phyloP scores from a whole-genome alignment of 1,139 yeast genomes.

The Hyphopichia pseudoburtonii region DNA sequence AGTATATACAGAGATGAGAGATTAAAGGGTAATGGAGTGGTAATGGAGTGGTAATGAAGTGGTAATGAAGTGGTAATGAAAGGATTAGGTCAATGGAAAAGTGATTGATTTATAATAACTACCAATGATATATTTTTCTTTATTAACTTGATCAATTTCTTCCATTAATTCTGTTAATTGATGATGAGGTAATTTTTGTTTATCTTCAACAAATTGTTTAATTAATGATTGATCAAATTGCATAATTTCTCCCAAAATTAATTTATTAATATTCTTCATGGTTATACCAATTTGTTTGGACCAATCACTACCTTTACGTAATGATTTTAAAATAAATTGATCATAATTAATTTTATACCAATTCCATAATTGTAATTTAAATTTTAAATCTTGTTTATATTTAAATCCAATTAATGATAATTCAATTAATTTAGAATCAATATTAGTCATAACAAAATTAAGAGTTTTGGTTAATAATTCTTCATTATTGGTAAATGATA shows the following conservation, averaged over 20 bases:
- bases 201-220: conserved; percentile 29
- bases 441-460: conserved; percentile 55
- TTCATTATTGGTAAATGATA: conserved; percentile 46
- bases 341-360: conserved; percentile 58
- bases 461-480: conserved; percentile 53
- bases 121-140: conserved; percentile 16
- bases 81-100: no score
- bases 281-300: conserved; percentile 39
- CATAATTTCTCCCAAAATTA: conserved; percentile 46
- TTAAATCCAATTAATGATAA: conserved; percentile 53
- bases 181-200: conserved; percentile 35
- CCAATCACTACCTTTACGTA: conserved; percentile 46
- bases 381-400: conserved; percentile 17
- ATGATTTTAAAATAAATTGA: conserved; percentile 47
- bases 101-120: conserved; percentile 2
- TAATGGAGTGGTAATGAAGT: no score
- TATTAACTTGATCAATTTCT: conserved; percentile 18
- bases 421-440: conserved; percentile 55
- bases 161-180: conserved; percentile 26
- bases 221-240: conserved; percentile 29
- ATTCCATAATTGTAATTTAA: conserved; percentile 39
- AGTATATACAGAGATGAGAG: no score
- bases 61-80: no score
- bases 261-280: conserved; percentile 37
- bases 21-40: no score